phyloP scores from a whole-genome alignment of 2,329 filamentous ascomycete species.

The Magnaporthiopsis incrustans region DNA sequence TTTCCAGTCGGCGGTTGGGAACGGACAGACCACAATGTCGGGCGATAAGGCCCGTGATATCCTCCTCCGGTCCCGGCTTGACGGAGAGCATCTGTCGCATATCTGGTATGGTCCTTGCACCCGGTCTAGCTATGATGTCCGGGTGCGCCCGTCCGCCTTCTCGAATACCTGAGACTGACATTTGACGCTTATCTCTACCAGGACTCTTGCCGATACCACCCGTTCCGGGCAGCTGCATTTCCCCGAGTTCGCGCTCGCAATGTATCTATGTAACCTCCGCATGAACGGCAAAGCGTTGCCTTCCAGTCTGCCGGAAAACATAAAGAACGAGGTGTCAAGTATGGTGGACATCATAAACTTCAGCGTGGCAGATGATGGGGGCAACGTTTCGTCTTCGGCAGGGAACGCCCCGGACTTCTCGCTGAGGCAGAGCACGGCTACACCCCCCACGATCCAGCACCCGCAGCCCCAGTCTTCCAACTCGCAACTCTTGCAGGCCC shows the following conservation, averaged over 20 bases:
- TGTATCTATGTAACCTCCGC: slow-evolving; percentile 96
- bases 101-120: slow-evolving; percentile 62
- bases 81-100: slow-evolving; percentile 79
- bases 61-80: slow-evolving; percentile 76
- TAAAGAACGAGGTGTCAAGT: slow-evolving; percentile 95
- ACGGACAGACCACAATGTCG: slow-evolving; percentile 75
- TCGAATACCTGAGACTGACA: not conserved
- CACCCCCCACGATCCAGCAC: slow-evolving; percentile 53
- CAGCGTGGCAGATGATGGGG: slow-evolving; percentile 67
- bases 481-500: slow-evolving; percentile 52
- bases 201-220: slow-evolving; percentile 90
- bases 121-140: not conserved
- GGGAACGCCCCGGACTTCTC: slow-evolving; percentile 67
- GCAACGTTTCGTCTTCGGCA: slow-evolving; percentile 17
- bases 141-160: not conserved
- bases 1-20: slow-evolving; percentile 90
- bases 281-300: slow-evolving; percentile 82
- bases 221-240: slow-evolving; percentile 94
- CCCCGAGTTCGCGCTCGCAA: slow-evolving; percentile 92
- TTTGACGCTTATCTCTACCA: slow-evolving; percentile 24
- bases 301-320: slow-evolving; percentile 64
- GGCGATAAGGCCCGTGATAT: slow-evolving; percentile 90
- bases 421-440: slow-evolving; percentile 36
- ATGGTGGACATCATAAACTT: slow-evolving; percentile 99
- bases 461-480: slow-evolving; percentile 70